phyloP scores from a whole-genome alignment of 495 filamentous ascomycete species.

The Hypoxylon fuscum region DNA sequence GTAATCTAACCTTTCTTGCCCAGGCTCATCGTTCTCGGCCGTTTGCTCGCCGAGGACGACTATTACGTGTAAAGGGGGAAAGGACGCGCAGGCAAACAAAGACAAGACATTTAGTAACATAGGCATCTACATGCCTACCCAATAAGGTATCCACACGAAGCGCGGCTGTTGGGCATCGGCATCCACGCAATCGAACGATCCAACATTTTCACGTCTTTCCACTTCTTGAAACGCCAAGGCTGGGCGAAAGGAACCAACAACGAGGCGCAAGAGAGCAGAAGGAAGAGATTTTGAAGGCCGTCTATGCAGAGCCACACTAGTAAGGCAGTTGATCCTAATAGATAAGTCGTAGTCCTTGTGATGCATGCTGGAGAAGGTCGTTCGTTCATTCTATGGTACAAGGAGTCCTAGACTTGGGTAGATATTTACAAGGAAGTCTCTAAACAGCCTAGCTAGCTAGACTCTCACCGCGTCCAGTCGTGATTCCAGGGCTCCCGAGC shows the following conservation, averaged over 20 bases:
- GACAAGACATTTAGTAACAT: too few relatives aligned
- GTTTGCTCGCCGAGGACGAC: too few relatives aligned
- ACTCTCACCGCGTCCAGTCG: constrained; percentile 61
- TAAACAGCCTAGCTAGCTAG: background rate
- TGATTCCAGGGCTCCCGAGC: constrained; percentile 80
- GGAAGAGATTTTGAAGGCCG: too few relatives aligned
- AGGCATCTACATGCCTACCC: too few relatives aligned
- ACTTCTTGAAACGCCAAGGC: constrained; percentile 18
- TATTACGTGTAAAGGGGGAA: background rate
- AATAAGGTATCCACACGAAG: constrained; percentile 9
- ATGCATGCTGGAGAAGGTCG: background rate
- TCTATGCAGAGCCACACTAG: background rate
- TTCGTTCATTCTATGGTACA: constrained; percentile 11
- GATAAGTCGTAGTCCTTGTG: background rate
- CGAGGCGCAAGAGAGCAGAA: background rate
- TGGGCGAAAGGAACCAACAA: background rate
- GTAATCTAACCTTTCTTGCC: too few relatives aligned
- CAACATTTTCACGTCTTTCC: constrained; percentile 14
- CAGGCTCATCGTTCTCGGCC: too few relatives aligned
- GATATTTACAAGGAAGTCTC: background rate
- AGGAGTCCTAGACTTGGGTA: background rate
- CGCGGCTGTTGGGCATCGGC: background rate
- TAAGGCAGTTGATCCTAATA: constrained; percentile 4
- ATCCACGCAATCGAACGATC: constrained; percentile 22
- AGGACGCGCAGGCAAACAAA: background rate